Base-by-base conservation (phyloP, 208 protist species). In the Porcisia hertigi region DNA sequence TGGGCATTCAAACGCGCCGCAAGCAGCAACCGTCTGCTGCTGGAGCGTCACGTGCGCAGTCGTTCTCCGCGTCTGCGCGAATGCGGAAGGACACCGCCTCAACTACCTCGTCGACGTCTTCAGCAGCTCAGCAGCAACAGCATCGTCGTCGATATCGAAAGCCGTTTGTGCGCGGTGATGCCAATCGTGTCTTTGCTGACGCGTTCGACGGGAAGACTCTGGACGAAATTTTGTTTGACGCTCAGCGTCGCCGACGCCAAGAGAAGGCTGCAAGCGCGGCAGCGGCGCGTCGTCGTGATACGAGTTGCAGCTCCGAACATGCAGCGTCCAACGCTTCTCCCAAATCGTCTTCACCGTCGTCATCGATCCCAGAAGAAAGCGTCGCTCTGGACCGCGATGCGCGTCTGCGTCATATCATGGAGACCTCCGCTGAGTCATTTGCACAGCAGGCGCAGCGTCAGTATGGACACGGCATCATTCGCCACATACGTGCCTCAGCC, bases 201-300 rank as follows among this genome's bases (percentile, higher is more conserved):
- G 93, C 87, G 41, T 97, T 97, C 76, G 88, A 95, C 36, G 93
- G 93, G 8, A 90, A 92, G 82, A 86, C 89, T 36, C 74, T 97
- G 12, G 89, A 97, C 69, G 82, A 97, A 65, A 84, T 97, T 63
- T 69, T 97, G 20, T 97, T 97, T 70, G 80, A 94, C 74, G 84
- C 83, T 11, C 90, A 84, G 41, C 87, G 87, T 11, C 85, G 86
- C 25, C 74, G 83, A 36, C 90, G 88, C 0, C 72, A 82, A n/a
- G 49, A 59, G 25, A 63, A 36, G 73, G 60, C 43, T 25, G 23
- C n/a, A 39, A 8, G 53, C 9, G 63, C 47, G 3, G 12, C 63
- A 52, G 58, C 57, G 63, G 45, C 41, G 43, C 52, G 25, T 1
- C 69, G 20, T 2, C 36, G 11, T 11, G 8, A 23, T 11, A 6